Base-by-base conservation (phyloP, 2,329 filamentous ascomycete species). In the Periconia sp. region DNA sequence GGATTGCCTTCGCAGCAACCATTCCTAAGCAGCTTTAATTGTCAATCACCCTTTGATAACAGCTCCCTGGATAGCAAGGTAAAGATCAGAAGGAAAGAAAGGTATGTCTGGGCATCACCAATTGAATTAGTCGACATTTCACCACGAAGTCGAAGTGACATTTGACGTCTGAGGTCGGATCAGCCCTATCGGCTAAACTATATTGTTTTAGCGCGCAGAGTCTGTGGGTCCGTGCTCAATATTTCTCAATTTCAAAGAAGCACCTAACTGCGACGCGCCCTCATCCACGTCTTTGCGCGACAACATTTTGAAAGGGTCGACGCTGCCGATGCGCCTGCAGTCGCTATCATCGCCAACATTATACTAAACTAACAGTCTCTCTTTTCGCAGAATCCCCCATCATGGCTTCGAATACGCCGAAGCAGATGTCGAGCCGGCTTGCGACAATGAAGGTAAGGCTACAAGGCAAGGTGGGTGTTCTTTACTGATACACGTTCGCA, bases 341-440 rank as follows among this genome's bases (percentile, higher is more conserved):
- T 10, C 6, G n/a, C 10, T 31, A n/a, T 11, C 18, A 11, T 7
- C 14, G 33, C 9, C 13, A 17, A 23, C 23, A 19, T 5, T 2
- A 14, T 37, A 45, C 53, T 42, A 27, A 35, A 33, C 30, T 10
- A 33, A 41, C 44, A 54, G 37, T 44, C 14, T 17, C 10, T 35
- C 40, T 44, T 18, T n/a, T 15, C 37, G 18, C 23, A 8, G 14
- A n/a, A 45, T 23, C 41, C 27, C 7, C 18, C 63, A 59, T 30
- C 2, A 73, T 73, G 69, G 61, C 67, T 17, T 60, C 65, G 42
- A 68, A 59, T 13, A 69, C 66, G 17, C 69, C 70, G 23, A 89
- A 88, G 74, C 82, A 81, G 44, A 92, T 95, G 86, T 96, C 92
- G 58, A 92, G 89, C 54, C 87, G 92, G 62, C 86, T 97, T 45